Percentiles rank a stretch among this genome's conserved stretches.
Conservation (phyloP, 306 rosid genomes). For the Cicer arietinum region DNA sequence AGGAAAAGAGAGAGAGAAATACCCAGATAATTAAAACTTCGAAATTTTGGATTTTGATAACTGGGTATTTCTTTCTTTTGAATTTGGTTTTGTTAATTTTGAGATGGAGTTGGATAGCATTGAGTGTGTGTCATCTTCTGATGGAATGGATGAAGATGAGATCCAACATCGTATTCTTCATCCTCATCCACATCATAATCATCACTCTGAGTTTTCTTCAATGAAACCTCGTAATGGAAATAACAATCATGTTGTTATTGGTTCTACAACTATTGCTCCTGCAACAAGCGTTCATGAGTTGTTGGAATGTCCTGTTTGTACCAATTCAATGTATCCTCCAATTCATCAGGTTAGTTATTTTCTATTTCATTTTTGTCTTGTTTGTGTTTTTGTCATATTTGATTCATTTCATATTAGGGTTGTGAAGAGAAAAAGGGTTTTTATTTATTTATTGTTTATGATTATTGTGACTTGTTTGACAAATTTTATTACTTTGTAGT, state of each 20-base stretch:
- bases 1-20: slow-evolving; percentile 33
- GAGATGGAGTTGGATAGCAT: slow-evolving; percentile 76
- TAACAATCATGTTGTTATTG: slow-evolving; percentile 43
- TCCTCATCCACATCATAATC: slow-evolving; percentile 66
- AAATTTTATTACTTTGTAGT: slow-evolving; percentile 4
- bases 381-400: not conserved
- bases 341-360: slow-evolving; percentile 69
- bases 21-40: slow-evolving; percentile 27
- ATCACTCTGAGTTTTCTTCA: slow-evolving; percentile 64
- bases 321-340: slow-evolving; percentile 92
- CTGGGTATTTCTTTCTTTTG: slow-evolving; percentile 41
- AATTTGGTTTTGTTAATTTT: slow-evolving; percentile 23
- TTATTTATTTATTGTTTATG: not conserved
- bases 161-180: slow-evolving; percentile 61
- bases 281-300: slow-evolving; percentile 87
- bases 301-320: slow-evolving; percentile 88
- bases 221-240: slow-evolving; percentile 60
- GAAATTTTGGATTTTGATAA: slow-evolving; percentile 37
- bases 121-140: slow-evolving; percentile 77
- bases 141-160: slow-evolving; percentile 81
- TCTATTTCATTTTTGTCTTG: slow-evolving; percentile 25
- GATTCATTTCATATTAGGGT: not conserved
- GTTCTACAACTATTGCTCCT: slow-evolving; percentile 63
- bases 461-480: slow-evolving; percentile 16
- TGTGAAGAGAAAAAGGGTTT: slow-evolving; percentile 1